Conservation (phyloP, 2,329 filamentous ascomycete genomes). For the Talaromyces funiculosus region DNA sequence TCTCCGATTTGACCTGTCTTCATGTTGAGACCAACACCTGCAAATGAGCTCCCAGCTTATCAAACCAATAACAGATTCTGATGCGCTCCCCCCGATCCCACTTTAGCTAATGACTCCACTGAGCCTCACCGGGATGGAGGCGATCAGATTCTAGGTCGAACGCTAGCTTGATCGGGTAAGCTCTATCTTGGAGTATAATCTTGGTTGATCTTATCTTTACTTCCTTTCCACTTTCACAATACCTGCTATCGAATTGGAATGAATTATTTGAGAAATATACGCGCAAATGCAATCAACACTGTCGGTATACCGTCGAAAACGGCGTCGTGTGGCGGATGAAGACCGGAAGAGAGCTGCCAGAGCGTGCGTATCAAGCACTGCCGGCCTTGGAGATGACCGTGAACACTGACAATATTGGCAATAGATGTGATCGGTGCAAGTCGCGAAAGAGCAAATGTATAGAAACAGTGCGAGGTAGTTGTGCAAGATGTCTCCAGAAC, state of each 20-base stretch:
- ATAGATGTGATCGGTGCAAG: constrained; percentile 32
- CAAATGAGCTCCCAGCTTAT: no score
- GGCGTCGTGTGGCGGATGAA: constrained; percentile 28
- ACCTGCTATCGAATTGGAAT: not conserved
- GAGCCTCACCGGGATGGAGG: no score
- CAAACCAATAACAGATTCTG: no score
- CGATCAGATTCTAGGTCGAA: no score
- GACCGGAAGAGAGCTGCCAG: constrained; percentile 30
- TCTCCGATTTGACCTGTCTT: no score
- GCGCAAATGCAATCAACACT: not conserved
- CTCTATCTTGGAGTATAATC: no score
- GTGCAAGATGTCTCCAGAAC: constrained; percentile 25
- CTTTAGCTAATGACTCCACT: no score
- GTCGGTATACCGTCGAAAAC: constrained; percentile 16
- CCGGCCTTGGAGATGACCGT: not conserved
- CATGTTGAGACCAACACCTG: no score
- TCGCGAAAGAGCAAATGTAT: constrained; percentile 33
- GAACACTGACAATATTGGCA: not conserved
- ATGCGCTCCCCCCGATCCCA: no score
- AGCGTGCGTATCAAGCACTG: constrained; percentile 18
- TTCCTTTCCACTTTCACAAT: not conserved
- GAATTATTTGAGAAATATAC: not conserved
- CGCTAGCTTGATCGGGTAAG: no score
- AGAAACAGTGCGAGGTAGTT: constrained; percentile 22
- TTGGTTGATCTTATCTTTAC: not conserved